These are phyloP conservation scores for Iberis pinnata DNA, from an alignment of 345 rosid species.

Conservation along the genomic window DNA sequence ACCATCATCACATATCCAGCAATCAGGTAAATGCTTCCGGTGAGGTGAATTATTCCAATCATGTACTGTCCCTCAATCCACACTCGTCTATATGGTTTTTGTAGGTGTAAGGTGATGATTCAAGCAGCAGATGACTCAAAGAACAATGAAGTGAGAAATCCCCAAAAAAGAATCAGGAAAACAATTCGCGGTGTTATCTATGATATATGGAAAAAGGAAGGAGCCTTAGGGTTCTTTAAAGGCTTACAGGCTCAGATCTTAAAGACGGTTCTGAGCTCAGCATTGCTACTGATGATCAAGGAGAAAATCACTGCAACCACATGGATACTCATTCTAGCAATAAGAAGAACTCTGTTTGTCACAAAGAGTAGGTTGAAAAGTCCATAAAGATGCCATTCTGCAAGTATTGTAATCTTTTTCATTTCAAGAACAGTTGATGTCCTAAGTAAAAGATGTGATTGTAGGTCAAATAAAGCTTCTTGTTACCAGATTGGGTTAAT, in stretches of 20 bases:
- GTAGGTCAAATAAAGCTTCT: constrained; percentile 19
- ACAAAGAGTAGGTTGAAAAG: constrained; percentile 41
- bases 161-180: constrained; percentile 32
- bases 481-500: constrained; percentile 12
- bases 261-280: constrained; percentile 92
- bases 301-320: constrained; percentile 78
- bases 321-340: constrained; percentile 69
- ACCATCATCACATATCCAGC: constrained; percentile 85
- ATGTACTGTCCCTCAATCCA: no score
- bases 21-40: constrained; percentile 46
- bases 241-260: constrained; percentile 86
- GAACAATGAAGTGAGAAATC: constrained; percentile 35
- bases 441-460: neutral
- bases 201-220: constrained; percentile 74
- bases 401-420: constrained; percentile 1
- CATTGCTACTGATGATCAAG: constrained; percentile 86
- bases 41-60: neutral
- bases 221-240: constrained; percentile 72
- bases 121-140: constrained; percentile 66
- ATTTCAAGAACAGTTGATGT: constrained; percentile 7
- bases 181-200: constrained; percentile 45
- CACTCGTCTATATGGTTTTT: constrained; percentile 12
- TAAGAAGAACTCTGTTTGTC: constrained; percentile 43
- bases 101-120: constrained; percentile 84
- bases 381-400: constrained; percentile 11